phyloP scores from a whole-genome alignment of 768 basidiomycete species.

The Trametes punicea region DNA sequence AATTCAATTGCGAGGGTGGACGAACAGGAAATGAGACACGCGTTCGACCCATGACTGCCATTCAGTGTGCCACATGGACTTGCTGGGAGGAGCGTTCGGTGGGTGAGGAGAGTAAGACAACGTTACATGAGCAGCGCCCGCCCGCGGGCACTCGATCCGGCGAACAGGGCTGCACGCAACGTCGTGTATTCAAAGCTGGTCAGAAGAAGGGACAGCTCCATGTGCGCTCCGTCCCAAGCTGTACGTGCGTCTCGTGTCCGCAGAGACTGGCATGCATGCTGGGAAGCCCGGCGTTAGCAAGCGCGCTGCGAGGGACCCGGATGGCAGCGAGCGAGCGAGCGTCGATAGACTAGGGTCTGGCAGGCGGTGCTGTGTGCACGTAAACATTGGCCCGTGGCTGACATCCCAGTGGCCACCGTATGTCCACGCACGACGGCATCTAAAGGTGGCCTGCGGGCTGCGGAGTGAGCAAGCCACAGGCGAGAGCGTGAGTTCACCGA shows the following conservation, averaged over 20 bases:
- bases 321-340: no score
- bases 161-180: neutral
- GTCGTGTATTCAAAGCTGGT: slow-evolving; percentile 11
- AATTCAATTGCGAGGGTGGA: no score
- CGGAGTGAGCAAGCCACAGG: neutral
- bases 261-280: no score
- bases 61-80: neutral
- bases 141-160: neutral
- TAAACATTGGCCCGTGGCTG: neutral
- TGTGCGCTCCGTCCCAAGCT: slow-evolving; percentile 3
- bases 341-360: no score
- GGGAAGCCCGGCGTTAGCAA: neutral
- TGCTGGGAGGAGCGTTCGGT: no score
- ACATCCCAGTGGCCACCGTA: neutral
- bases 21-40: neutral
- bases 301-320: neutral
- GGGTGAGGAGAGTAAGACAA: no score
- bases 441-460: neutral
- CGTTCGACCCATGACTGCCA: neutral
- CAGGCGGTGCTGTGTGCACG: neutral
- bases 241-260: neutral
- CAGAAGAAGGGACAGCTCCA: neutral
- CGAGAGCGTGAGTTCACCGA: neutral
- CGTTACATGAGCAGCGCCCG: neutral
- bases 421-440: neutral